phyloP scores from a whole-genome alignment of 257 asterid species.

The Salvia hispanica region DNA sequence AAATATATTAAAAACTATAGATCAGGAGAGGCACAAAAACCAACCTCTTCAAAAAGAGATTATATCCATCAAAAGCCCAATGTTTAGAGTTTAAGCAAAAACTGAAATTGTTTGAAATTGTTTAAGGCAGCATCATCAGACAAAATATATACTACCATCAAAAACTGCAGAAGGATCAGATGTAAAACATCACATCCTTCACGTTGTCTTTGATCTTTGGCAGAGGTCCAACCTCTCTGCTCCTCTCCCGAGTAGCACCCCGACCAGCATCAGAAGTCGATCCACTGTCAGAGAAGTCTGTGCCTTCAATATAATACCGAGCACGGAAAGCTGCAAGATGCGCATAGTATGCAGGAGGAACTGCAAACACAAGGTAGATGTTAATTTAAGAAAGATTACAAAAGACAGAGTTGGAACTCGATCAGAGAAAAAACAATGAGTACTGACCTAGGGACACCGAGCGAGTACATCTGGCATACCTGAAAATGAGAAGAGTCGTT shows the following conservation, averaged over 20 bases:
- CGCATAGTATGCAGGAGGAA: constrained; percentile 88
- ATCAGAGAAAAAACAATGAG: neutral
- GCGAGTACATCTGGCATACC: constrained; percentile 79
- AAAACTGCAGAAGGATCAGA: constrained; percentile 34
- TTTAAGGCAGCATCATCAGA: too few species aligned
- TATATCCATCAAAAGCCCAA: too few species aligned
- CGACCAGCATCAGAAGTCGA: constrained; percentile 40
- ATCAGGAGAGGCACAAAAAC: too few species aligned
- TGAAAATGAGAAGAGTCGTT: constrained; percentile 18
- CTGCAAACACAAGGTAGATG: constrained; percentile 36
- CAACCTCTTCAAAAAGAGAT: too few species aligned
- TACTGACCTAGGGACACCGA: constrained; percentile 71
- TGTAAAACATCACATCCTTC: constrained; percentile 71
- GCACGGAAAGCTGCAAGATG: constrained; percentile 84
- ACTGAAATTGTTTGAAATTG: too few species aligned
- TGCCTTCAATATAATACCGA: constrained; percentile 59
- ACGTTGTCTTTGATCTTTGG: constrained; percentile 56
- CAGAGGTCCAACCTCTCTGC: constrained; percentile 31
- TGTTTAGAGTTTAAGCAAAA: neutral
- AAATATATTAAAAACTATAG: too few species aligned
- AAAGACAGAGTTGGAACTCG: neutral
- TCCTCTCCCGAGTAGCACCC: constrained; percentile 44
- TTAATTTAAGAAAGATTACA: neutral
- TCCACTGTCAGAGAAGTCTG: constrained; percentile 41
- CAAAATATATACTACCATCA: too few species aligned